phyloP scores from a whole-genome alignment of 2,329 filamentous ascomycete genomes.

The Beauveria sp. region DNA sequence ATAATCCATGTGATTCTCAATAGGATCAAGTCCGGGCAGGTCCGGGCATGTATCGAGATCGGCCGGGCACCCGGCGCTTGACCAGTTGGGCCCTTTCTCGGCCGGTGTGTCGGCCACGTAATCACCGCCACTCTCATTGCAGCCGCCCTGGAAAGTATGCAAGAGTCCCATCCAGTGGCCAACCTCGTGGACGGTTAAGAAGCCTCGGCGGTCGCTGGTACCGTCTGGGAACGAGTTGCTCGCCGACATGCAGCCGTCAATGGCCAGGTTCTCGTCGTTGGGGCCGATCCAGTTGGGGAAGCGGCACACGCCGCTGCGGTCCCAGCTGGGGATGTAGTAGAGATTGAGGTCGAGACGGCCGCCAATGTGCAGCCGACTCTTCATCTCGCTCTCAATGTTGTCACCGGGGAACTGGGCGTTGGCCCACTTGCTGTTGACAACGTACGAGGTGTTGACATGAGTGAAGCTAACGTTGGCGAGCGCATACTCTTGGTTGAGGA shows the following conservation, averaged over 20 bases:
- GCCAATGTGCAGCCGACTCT: conserved; percentile 30
- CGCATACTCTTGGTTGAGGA: not conserved
- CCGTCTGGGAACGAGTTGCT: conserved; percentile 31
- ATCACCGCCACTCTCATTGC: conserved; percentile 29
- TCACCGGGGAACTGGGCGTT: not conserved
- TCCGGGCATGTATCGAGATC: conserved; percentile 28
- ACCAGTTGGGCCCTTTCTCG: conserved; percentile 19
- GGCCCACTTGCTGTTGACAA: not conserved
- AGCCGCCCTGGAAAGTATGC: conserved; percentile 40
- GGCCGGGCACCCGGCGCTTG: conserved; percentile 29
- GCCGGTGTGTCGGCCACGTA: conserved; percentile 33
- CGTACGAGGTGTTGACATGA: conserved; percentile 1
- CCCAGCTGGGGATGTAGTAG: conserved; percentile 34
- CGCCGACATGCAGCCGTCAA: conserved; percentile 33
- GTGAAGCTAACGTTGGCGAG: not conserved
- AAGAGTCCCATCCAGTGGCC: conserved; percentile 42
- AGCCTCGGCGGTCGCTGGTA: conserved; percentile 26
- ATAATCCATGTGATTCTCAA: conserved; percentile 34
- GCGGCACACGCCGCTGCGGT: conserved; percentile 37
- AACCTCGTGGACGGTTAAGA: conserved; percentile 32
- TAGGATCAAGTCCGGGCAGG: conserved; percentile 25
- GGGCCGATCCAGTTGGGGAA: conserved; percentile 29
- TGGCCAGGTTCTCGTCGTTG: conserved; percentile 26
- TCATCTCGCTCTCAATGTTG: not conserved
- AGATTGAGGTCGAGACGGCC: conserved; percentile 36